Base-by-base conservation (phyloP, 768 basidiomycete genomes). In the Leccinum subtestaceum region DNA sequence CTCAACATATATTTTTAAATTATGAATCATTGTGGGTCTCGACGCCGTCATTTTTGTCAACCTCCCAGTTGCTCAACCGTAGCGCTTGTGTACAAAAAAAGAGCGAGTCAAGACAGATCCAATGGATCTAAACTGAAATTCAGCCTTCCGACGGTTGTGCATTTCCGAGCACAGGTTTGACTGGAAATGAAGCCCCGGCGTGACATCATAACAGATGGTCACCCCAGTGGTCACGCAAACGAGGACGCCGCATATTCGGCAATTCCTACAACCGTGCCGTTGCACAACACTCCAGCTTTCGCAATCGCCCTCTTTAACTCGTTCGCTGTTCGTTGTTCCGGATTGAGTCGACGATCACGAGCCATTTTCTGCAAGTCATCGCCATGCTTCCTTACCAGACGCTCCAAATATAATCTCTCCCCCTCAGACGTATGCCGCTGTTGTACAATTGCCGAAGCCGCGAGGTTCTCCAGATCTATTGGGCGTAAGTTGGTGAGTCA, bases 321-420 rank as follows among this genome's bases (percentile, higher is more conserved):
- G 17, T 91, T 95, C 32, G 78, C 81, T 2, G 94, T 97, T 68
- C 88, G 83, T 76, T 98, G 96, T 72, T 86, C 87, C 15, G 82
- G 75, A 71, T 98, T 98, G 59, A 89, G 72, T 73, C 80, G 87
- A 59, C 85, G 76, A 75, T 98, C 95, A 64, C 79, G 77, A 11
- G 85, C 84, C 95, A 97, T 98, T 52, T 74, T 78, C 29, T 83
- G 81, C 23, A 87, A 75, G 75, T 98, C 87, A 31, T 79, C 75
- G 2, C 87, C 90, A 74, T 98, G 78, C 72, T 82, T 87, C 45
- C 73, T 72, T 12, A 91, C 83, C 29, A 98, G 80, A 46, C 81
- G 75, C 58, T 76, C 72, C 46, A 98, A 77, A 72, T 88, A 91
- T 48, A 73, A 75, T 57, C 78, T 71, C 74, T 98, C 94, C 3